Evolutionary conservation across 305 asterid genomes (phyloP).

Genomic region (Euphrasia arctica): DNA sequence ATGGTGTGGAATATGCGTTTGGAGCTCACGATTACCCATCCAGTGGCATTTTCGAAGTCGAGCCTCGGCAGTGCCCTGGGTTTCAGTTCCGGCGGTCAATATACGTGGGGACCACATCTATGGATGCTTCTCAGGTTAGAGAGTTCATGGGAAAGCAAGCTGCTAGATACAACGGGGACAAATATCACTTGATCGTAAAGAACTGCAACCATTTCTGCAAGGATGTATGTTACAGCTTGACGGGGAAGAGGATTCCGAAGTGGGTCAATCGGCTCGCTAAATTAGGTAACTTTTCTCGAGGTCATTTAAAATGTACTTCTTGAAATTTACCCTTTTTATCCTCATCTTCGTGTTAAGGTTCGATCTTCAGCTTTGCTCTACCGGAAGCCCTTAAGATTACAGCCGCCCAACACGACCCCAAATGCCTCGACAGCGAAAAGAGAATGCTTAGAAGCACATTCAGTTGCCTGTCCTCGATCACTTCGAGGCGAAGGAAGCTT

Average conservation of each 20-base stretch:
- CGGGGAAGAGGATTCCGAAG: slow-evolving; percentile 67
- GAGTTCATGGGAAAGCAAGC: slow-evolving; percentile 75
- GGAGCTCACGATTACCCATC: slow-evolving; percentile 83
- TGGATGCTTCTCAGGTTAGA: slow-evolving; percentile 60
- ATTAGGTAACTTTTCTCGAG: slow-evolving; percentile 45
- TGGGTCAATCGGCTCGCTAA: slow-evolving; percentile 88
- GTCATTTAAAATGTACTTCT: not conserved
- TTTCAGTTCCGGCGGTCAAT: slow-evolving; percentile 73
- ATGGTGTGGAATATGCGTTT: slow-evolving; percentile 80
- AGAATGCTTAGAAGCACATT: slow-evolving; percentile 56
- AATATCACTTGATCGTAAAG: slow-evolving; percentile 77
- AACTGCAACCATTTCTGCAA: slow-evolving; percentile 86
- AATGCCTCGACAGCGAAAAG: slow-evolving; percentile 48
- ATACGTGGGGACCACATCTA: slow-evolving; percentile 59
- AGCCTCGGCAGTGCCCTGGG: slow-evolving; percentile 85
- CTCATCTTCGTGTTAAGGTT: slow-evolving; percentile 37
- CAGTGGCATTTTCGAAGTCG: slow-evolving; percentile 87
- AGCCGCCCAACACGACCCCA: slow-evolving; percentile 52
- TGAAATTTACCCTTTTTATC: not conserved
- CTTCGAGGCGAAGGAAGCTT: slow-evolving; percentile 64
- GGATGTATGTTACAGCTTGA: slow-evolving; percentile 72
- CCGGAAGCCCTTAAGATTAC: slow-evolving; percentile 66
- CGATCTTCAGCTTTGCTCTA: slow-evolving; percentile 60
- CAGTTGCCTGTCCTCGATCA: slow-evolving; percentile 62
- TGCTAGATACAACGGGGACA: slow-evolving; percentile 65